Conservation (phyloP, 129 eudicot genomes). For the Ambrosia trifida region DNA sequence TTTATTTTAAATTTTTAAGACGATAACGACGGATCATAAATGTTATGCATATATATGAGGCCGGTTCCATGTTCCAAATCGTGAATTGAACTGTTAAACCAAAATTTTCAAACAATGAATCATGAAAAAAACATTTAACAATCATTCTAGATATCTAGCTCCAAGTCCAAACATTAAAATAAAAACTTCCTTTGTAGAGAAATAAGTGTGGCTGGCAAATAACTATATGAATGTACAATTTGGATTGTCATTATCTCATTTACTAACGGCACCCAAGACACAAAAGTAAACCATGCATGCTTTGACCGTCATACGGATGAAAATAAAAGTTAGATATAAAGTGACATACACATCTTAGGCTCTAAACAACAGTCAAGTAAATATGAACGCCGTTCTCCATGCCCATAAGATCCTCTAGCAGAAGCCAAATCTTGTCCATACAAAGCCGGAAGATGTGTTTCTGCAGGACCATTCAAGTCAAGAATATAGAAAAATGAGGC, state of each 20-base stretch:
- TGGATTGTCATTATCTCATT: neutral
- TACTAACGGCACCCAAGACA: neutral
- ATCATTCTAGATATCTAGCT: neutral
- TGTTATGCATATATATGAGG: neutral
- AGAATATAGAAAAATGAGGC: neutral
- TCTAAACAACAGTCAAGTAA: constrained; percentile 93
- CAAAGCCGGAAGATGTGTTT: constrained; percentile 59
- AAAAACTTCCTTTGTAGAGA: neutral
- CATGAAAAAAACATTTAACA: no score
- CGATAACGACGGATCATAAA: neutral
- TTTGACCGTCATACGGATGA: neutral
- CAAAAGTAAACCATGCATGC: neutral
- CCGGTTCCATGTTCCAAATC: neutral
- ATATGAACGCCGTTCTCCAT: constrained; percentile 89
- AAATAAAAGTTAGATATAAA: neutral
- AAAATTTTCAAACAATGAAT: no score
- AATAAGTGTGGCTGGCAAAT: neutral
- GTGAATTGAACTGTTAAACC: neutral
- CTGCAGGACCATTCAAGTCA: constrained; percentile 43
- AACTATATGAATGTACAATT: neutral
- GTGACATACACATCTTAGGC: constrained; percentile 80
- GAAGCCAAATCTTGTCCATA: constrained; percentile 57
- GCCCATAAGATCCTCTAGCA: constrained; percentile 51
- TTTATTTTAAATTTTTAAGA: neutral
- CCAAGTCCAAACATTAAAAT: neutral